These are phyloP conservation scores for Choanephora cucurbitarum DNA, from an alignment of 371 early-diverging fungal genomes.

Conservation along the genomic window DNA sequence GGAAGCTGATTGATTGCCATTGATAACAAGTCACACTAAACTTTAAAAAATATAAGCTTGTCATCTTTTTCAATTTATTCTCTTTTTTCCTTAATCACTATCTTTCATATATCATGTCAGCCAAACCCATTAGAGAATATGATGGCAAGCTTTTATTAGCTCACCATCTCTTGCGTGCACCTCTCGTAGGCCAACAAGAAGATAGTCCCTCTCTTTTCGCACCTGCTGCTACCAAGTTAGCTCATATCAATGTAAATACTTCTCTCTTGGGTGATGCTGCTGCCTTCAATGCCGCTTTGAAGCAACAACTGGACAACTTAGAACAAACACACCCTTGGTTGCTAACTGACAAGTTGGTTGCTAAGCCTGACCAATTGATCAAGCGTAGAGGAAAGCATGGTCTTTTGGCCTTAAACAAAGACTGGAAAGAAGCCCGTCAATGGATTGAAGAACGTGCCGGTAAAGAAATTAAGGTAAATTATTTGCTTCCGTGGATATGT, in stretches of 20 bases:
- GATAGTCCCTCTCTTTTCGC: conserved; percentile 57
- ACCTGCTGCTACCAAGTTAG: conserved; percentile 76
- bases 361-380: conserved; percentile 97
- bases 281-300: conserved; percentile 60
- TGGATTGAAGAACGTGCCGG: conserved; percentile 92
- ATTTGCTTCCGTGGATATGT: neutral
- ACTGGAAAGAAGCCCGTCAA: conserved; percentile 81
- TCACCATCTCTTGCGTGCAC: conserved; percentile 82
- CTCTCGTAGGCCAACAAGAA: conserved; percentile 49
- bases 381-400: conserved; percentile 97
- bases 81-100: neutral
- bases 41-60: conserved; percentile 8
- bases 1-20: conserved; percentile 10
- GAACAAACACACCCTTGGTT: conserved; percentile 89
- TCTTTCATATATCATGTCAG: conserved; percentile 70
- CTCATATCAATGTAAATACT: conserved; percentile 76
- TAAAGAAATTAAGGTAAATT: conserved; percentile 76
- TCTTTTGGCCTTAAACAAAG: conserved; percentile 85
- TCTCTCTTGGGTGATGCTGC: conserved; percentile 50
- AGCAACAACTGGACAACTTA: conserved; percentile 64
- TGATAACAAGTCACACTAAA: conserved; percentile 14
- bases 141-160: conserved; percentile 95
- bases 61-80: conserved; percentile 7
- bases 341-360: conserved; percentile 80
- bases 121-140: conserved; percentile 96